Base-by-base conservation (phyloP, 2,329 filamentous ascomycete species). In the Neofusicoccum cordaticola region DNA sequence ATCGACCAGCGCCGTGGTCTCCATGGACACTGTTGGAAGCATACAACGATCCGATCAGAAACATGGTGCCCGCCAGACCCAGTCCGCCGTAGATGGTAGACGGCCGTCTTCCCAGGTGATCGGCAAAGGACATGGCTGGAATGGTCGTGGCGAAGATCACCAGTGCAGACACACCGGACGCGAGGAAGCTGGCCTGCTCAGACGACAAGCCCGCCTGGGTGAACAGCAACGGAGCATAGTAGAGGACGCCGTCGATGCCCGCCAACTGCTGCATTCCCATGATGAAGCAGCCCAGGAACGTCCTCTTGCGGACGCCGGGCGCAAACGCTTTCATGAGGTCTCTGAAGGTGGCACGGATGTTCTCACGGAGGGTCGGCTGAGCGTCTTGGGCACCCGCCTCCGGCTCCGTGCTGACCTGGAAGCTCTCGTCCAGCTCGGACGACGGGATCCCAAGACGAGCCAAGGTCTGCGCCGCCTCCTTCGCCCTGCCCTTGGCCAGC, bases 181-280 rank as follows among this genome's bases (percentile, higher is more conserved):
- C 87, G 2, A 89, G 78, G 68, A 89, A 86, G 0, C 83, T 83
- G 1, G 85, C 80, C 34, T 80, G 82, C 2, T 79, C 76, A 0
- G 83, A 84, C 5, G 79, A 78, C 11, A 88, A 77, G 0, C 87
- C 86, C 1, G 87, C 85, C 60, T 86, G 84, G 27, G 81, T 74
- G 68, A 89, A 89, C 0, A 89, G 78, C 0, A 83, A 74, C 0
- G 87, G 87, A 0, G 86, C 85, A 65, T 89, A 89, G 64, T 87
- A 88, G 31, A 87, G 78, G 4, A 88, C 81, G 0, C 84, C 86
- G 67, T 89, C 87, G 56, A 89, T 88, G 0, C 87, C 86, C 34
- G 79, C 84, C 0, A 88, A 74, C 68, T 89, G 87, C 35, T 85
- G 80, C 79, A 87, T 85, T 1, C 79, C 82, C 71, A 88, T 81